phyloP scores from a whole-genome alignment of 768 basidiomycete genomes.

The Dentipellis fragilis region DNA sequence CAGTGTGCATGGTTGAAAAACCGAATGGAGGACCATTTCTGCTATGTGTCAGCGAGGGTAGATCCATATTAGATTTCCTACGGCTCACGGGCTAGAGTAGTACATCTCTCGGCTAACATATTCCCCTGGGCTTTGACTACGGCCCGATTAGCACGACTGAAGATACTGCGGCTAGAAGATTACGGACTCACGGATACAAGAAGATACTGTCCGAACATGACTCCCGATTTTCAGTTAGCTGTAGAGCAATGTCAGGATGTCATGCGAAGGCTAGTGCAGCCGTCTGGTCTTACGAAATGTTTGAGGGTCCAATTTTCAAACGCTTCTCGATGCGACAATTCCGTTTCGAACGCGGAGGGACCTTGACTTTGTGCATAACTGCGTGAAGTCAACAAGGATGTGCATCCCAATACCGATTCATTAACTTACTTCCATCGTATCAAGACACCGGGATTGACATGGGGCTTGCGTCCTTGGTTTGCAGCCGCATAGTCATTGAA shows the following conservation, averaged over 20 bases:
- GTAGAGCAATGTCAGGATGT: background rate
- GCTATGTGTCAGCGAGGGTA: background rate
- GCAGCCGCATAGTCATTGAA: background rate
- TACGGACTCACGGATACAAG: background rate
- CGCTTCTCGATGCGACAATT: background rate
- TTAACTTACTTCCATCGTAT: background rate
- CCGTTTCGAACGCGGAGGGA: background rate
- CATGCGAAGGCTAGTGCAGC: background rate
- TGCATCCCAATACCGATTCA: background rate
- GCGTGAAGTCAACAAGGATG: background rate
- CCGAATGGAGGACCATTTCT: background rate
- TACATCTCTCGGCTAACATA: background rate
- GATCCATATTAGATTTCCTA: background rate
- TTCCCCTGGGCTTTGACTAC: background rate
- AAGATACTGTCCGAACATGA: background rate
- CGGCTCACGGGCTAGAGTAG: background rate
- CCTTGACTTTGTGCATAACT: background rate
- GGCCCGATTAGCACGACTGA: background rate
- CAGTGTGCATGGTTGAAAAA: background rate
- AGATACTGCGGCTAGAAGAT: background rate
- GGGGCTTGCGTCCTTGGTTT: background rate
- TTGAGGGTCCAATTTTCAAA: background rate
- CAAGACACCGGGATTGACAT: background rate
- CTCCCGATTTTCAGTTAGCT: background rate
- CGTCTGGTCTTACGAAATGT: background rate